phyloP scores from a whole-genome alignment of 768 basidiomycete genomes.

The Phylloporus rhodoxanthus region DNA sequence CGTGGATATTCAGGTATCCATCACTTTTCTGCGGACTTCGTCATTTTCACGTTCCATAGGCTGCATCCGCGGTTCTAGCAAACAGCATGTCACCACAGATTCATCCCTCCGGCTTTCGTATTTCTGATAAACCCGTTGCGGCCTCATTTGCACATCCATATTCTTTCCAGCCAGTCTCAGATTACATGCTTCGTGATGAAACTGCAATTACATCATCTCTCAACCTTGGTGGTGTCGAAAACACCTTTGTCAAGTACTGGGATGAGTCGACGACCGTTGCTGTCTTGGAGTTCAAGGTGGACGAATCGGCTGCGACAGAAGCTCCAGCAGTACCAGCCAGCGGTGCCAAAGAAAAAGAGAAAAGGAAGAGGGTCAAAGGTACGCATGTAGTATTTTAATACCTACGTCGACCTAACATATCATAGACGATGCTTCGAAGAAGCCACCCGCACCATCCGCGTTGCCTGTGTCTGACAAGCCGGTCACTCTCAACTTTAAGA shows the following conservation, averaged over 20 bases:
- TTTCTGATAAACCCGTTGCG: conserved; percentile 83
- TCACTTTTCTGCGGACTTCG: not conserved
- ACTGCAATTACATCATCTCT: conserved; percentile 63
- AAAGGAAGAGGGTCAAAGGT: conserved; percentile 55
- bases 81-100: conserved; percentile 82
- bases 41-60: conserved; percentile 39
- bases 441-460: conserved; percentile 52
- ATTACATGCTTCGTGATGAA: conserved; percentile 71
- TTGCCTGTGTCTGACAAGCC: conserved; percentile 77
- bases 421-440: conserved; percentile 33
- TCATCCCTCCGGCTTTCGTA: conserved; percentile 91
- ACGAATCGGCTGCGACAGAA: conserved; percentile 39
- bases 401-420: conserved; percentile 8
- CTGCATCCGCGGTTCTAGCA: conserved; percentile 74
- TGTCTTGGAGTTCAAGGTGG: conserved; percentile 74
- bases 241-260: conserved; percentile 83
- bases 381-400: not conserved
- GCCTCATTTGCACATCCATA: conserved; percentile 90
- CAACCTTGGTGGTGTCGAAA: conserved; percentile 66
- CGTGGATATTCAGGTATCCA: conserved; percentile 66
- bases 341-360: conserved; percentile 56
- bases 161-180: conserved; percentile 79
- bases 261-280: conserved; percentile 78
- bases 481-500: conserved; percentile 71
- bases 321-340: conserved; percentile 28